Base-by-base conservation (phyloP, 2,329 filamentous ascomycete species). In the Coniochaeta sp. region DNA sequence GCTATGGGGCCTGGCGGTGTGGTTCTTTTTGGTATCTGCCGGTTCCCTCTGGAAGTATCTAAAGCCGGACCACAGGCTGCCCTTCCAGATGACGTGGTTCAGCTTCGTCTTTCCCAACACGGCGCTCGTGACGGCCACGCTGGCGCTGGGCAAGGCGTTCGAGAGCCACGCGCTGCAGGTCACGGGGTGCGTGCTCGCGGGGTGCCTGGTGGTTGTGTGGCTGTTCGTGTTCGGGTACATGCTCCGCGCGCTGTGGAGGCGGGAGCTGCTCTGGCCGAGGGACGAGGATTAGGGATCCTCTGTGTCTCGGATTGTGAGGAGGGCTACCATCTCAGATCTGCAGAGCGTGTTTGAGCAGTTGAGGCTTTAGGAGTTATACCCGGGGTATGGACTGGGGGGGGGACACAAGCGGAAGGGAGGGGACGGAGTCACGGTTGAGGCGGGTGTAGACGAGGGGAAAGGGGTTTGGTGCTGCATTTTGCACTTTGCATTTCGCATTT, bases 71-170 rank as follows among this genome's bases (percentile, higher is more conserved):
- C 76, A 77, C 32, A 78, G 75, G 51, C 52, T 91, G 72, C 77
- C 82, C 4, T 94, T 91, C 61, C 85, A 87, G 16, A 91, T 94
- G 87, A 89, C 85, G 1, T 95, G 88, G 84, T 94, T 86, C 68
- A 88, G 83, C 3, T 92, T 91, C 65, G 77, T 91, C 5, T 91
- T 91, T 61, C 87, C 88, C 2, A 90, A 91, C 59, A 91, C 87
- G 0, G 87, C 86, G 0, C 69, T 90, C 53, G 79, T 79, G n/a
- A 87, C 85, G 0, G 86, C 87, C 0, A 94, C 88, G 0, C 83
- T 87, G 57, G 80, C 85, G 2, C 78, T 94, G 48, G 86, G 81
- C 0, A 73, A 76, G 9, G 82, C 82, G 0, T 80, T 88, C 42
- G 68, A 77, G 1, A 81, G 74, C 57, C 65, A 67, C 6, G 76